Evolutionary conservation across 768 basidiomycete genomes (phyloP).

Genomic region (Leccinum pellstonianum): DNA sequence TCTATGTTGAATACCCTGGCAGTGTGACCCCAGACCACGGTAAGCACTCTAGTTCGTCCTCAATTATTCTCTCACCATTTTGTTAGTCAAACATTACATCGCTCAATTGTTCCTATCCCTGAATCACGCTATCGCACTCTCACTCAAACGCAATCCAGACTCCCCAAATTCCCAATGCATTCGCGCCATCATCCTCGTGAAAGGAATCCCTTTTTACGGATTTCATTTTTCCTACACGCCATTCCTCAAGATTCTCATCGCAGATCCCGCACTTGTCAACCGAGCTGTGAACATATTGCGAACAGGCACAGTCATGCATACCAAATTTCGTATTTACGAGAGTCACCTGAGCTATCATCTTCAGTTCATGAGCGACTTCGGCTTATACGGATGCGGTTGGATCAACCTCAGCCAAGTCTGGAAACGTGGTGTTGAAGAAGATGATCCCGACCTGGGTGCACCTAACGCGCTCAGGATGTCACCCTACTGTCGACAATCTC

Average conservation of each 20-base stretch:
- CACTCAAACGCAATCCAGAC: conserved; percentile 69
- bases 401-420: conserved; percentile 71
- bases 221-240: conserved; percentile 83
- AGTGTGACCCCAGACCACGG: conserved; percentile 63
- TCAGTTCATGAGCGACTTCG: conserved; percentile 95
- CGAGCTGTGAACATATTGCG: conserved; percentile 75
- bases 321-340: conserved; percentile 79
- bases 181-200: conserved; percentile 80
- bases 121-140: conserved; percentile 83
- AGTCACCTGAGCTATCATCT: conserved; percentile 85
- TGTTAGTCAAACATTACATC: conserved; percentile 73
- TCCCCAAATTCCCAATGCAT: conserved; percentile 59
- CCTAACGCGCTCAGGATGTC: conserved; percentile 44
- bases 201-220: conserved; percentile 96
- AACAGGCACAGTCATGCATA: conserved; percentile 80
- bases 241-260: conserved; percentile 83
- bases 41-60: conserved; percentile 31
- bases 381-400: conserved; percentile 92
- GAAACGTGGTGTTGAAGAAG: conserved; percentile 46
- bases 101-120: conserved; percentile 68
- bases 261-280: conserved; percentile 66
- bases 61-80: conserved; percentile 1
- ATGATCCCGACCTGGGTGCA: conserved; percentile 14
- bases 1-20: conserved; percentile 81
- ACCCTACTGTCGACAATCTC: conserved; percentile 63